phyloP scores from a whole-genome alignment of 1,284 basidiomycete genomes.

The Laetiporus sulphureus region DNA sequence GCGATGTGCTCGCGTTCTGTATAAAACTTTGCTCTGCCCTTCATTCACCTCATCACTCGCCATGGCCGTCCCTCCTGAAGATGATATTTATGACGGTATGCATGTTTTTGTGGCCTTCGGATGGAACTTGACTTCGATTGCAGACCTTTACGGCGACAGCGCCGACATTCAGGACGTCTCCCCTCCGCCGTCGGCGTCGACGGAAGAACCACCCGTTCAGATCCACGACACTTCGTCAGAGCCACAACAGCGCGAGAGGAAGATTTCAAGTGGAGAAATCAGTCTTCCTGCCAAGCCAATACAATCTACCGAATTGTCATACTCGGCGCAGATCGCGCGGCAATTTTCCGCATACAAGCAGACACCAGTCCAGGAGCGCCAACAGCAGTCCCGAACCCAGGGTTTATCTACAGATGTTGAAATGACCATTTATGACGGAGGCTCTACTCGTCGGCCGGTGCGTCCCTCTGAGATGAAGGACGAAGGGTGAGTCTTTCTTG shows the following conservation, averaged over 20 bases:
- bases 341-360: constrained; percentile 65
- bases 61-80: constrained; percentile 19
- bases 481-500: constrained; percentile 72
- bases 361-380: constrained; percentile 61
- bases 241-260: constrained; percentile 10
- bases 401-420: constrained; percentile 12
- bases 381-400: constrained; percentile 31
- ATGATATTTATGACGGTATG: constrained; percentile 22
- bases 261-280: constrained; percentile 9
- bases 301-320: constrained; percentile 37
- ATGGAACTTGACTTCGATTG: not conserved
- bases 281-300: constrained; percentile 23
- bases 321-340: constrained; percentile 65
- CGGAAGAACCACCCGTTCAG: constrained; percentile 7
- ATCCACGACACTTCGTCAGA: too few species aligned
- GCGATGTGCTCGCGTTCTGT: too few species aligned
- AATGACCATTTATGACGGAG: constrained; percentile 5
- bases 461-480: constrained; percentile 87
- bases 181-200: constrained; percentile 2
- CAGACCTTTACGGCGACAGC: constrained; percentile 21
- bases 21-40: too few species aligned
- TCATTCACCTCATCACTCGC: too few species aligned
- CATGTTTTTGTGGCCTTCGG: not conserved
- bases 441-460: constrained; percentile 16
- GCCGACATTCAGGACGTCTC: constrained; percentile 13